A percentile compares a stretch with the other conserved stretches of the same genome.
Conservation (phyloP, 768 basidiomycete species). For the Pleurotus eryngii region DNA sequence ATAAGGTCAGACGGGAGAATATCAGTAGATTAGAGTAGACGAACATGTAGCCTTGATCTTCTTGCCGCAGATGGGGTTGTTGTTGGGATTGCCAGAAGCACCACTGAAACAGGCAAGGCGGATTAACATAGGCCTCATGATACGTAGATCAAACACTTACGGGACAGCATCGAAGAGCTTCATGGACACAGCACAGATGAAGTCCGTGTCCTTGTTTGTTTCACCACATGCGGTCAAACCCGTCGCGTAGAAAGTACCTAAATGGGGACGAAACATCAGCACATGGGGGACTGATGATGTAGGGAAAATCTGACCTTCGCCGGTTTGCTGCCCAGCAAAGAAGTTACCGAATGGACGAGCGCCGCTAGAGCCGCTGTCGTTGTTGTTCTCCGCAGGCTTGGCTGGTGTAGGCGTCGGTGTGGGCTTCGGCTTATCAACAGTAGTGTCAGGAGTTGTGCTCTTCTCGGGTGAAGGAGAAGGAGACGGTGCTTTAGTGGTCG, state of each 20-base stretch:
- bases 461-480: background rate
- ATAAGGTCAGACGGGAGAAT: constrained; percentile 1
- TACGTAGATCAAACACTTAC: constrained; percentile 32
- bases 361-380: constrained; percentile 7
- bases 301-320: constrained; percentile 34
- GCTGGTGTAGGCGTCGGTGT: constrained; percentile 1
- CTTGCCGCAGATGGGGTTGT: constrained; percentile 68
- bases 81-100: constrained; percentile 65
- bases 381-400: constrained; percentile 2
- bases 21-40: constrained; percentile 15
- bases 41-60: constrained; percentile 47
- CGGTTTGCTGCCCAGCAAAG: constrained; percentile 45
- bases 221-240: constrained; percentile 67
- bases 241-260: constrained; percentile 54
- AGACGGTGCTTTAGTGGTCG: constrained; percentile 2
- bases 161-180: constrained; percentile 57
- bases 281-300: background rate
- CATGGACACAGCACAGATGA: constrained; percentile 58
- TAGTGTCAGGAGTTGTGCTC: background rate
- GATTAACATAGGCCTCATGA: background rate
- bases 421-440: background rate
- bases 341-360: constrained; percentile 22
- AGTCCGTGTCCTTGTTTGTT: constrained; percentile 45
- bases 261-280: background rate
- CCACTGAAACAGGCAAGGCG: constrained; percentile 33